These are phyloP conservation scores for Phialemoniopsis sp. DNA, from an alignment of 2,329 filamentous ascomycete species.

Conservation along the genomic window DNA sequence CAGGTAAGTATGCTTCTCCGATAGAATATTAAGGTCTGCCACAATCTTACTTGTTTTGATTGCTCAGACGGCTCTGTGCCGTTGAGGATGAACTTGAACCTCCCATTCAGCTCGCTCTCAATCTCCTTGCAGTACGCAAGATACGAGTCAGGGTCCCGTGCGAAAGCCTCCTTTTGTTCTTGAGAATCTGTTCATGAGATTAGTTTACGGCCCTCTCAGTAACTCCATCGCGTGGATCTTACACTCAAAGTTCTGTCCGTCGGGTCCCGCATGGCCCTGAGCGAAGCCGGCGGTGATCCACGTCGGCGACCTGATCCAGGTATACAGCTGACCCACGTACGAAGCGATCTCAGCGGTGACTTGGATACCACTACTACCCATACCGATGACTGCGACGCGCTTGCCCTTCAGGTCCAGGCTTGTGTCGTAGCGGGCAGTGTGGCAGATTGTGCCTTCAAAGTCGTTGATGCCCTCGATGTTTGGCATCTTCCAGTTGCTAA, in stretches of 20 bases:
- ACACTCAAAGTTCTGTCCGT: slow-evolving; percentile 5
- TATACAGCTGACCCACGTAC: slow-evolving; percentile 4
- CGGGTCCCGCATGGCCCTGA: slow-evolving; percentile 5
- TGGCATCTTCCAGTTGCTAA: slow-evolving; percentile 17
- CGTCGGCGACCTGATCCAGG: slow-evolving; percentile 10
- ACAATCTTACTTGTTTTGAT: too few relatives aligned
- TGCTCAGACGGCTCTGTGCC: too few relatives aligned
- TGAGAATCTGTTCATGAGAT: background rate
- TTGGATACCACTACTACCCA: slow-evolving; percentile 22
- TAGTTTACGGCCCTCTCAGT: too few relatives aligned
- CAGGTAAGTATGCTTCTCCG: too few relatives aligned
- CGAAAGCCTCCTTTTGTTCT: too few relatives aligned
- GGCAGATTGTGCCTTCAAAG: slow-evolving; percentile 20
- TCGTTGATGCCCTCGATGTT: slow-evolving; percentile 22
- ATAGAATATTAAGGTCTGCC: too few relatives aligned
- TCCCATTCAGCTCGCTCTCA: slow-evolving; percentile 7
- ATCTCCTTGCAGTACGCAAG: slow-evolving; percentile 5
- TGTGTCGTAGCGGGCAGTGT: slow-evolving; percentile 20
- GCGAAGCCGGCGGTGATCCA: too few relatives aligned
- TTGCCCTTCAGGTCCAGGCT: slow-evolving; percentile 13
- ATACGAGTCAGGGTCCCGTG: slow-evolving; percentile 1
- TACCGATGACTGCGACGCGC: slow-evolving; percentile 22
- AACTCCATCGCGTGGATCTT: too few relatives aligned
- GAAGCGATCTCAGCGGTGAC: slow-evolving; percentile 15
- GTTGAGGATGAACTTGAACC: slow-evolving; percentile 6